Evolutionary conservation across 2,329 filamentous ascomycete species (phyloP).

Genomic region (Whalleya microplaca): DNA sequence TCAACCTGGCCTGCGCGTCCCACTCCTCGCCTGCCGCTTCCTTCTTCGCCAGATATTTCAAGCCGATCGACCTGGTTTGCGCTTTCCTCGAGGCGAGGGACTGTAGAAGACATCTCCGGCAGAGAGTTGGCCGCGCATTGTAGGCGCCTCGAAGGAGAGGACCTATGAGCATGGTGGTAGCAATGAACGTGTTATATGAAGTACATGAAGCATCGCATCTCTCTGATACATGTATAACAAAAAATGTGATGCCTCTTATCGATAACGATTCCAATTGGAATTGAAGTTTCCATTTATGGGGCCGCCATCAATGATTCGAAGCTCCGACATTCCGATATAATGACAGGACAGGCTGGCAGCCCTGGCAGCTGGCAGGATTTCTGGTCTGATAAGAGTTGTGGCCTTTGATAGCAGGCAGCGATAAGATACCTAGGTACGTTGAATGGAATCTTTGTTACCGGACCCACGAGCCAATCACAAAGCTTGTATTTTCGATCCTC

Average conservation of each 20-base stretch:
- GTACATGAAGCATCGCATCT: no score
- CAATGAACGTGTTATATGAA: slow-evolving; percentile 28
- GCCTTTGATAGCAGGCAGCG: background rate
- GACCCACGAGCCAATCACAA: slow-evolving; percentile 46
- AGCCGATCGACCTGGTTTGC: slow-evolving; percentile 43
- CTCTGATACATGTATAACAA: no score
- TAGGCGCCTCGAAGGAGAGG: slow-evolving; percentile 6
- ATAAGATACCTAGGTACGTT: background rate
- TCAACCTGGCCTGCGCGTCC: slow-evolving; percentile 49
- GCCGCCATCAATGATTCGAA: no score
- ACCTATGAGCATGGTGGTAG: background rate
- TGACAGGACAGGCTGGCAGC: no score
- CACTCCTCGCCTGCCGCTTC: slow-evolving; percentile 50
- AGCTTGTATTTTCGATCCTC: slow-evolving; percentile 53
- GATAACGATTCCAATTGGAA: no score
- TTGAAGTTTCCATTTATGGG: no score
- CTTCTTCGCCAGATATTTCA: slow-evolving; percentile 49
- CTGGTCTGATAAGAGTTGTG: no score
- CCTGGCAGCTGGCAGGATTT: no score
- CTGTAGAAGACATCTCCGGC: slow-evolving; percentile 30
- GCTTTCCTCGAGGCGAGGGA: slow-evolving; percentile 17
- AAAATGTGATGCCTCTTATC: no score
- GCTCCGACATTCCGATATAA: no score
- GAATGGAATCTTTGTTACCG: background rate
- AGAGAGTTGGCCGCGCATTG: slow-evolving; percentile 26